Evolutionary conservation across 345 rosid species (phyloP), one percentile per base, ranked within the genome.

Genomic region (Arabidopsis arenosa): DNA sequence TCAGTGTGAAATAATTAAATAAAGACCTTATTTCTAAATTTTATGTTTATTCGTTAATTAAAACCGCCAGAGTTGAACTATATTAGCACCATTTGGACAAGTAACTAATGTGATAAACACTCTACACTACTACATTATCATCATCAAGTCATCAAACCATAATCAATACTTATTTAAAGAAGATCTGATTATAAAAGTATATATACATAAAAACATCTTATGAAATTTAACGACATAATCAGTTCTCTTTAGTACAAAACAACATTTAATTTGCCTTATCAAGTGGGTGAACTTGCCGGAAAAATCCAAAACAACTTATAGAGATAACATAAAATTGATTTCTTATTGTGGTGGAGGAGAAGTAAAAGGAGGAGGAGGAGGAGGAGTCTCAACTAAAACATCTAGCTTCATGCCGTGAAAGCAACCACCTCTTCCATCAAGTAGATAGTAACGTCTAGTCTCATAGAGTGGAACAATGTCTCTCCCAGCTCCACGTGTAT

Each of bases 381-480:
- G 49, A 45, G 7, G 17, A 2, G 5, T 17, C 11, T 49, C 54
- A 17, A 49, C 54, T 17, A 23, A 17, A 17, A 49, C 54, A 49
- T 4, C 0, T 8, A 94, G 12, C 84, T 92, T 94, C 90, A 90
- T 88, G 67, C 96, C 98, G 0, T 90, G 74, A 1, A 13, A 87
- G 82, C 98, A 94, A 79, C 89, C 89, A 32, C 98, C 97, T 54
- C 86, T 90, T 60, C 98, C 93, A 33, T 93, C 91, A 26, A 92
- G 78, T 71, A 92, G 76, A 64, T 92, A 94, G 86, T 87, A 94
- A 4, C 74, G 71, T 2, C 86, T 85, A 5, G 91, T 87, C 69
- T 70, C 92, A 12, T 90, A 89, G 61, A 94, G 86, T 2, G 95
- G 88, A 67, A 90, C 95, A 40, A 92, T 85, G 45, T 94, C 98